Evolutionary conservation across 352 stramenopile species (phyloP).

Genomic region (Phytophthora fragariaefolia): DNA sequence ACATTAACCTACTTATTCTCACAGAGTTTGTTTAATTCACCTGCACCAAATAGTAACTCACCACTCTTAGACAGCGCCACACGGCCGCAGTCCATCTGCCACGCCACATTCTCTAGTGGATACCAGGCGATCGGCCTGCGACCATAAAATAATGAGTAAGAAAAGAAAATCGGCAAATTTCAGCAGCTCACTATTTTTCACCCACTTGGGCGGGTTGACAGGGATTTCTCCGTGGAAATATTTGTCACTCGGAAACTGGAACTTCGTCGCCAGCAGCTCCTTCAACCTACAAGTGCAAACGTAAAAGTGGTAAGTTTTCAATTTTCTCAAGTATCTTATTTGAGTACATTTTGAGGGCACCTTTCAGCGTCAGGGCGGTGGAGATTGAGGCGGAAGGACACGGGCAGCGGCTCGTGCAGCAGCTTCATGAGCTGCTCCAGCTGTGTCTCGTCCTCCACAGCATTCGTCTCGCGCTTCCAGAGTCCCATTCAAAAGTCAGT

Average conservation of each 20-base stretch:
- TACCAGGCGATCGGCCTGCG: conserved; percentile 79
- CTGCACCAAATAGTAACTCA: conserved; percentile 31
- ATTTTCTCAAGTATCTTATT: too few relatives aligned
- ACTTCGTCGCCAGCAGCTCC: conserved; percentile 46
- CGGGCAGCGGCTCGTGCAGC: conserved; percentile 76
- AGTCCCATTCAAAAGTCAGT: not conserved
- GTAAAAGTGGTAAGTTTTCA: too few relatives aligned
- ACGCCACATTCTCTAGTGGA: conserved; percentile 76
- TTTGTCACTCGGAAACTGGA: conserved; percentile 65
- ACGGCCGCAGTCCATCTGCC: conserved; percentile 85
- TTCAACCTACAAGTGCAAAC: conserved; percentile 60
- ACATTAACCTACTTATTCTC: too few relatives aligned
- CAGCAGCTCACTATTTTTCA: not conserved
- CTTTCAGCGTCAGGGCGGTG: conserved; percentile 62
- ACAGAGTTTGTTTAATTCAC: too few relatives aligned
- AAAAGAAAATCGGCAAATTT: not conserved
- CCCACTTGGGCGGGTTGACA: conserved; percentile 71
- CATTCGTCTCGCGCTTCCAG: conserved; percentile 62
- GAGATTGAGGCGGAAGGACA: conserved; percentile 87
- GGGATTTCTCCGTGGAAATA: conserved; percentile 60
- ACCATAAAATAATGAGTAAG: conserved; percentile 10
- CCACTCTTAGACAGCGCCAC: conserved; percentile 83
- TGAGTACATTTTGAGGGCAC: conserved; percentile 21
- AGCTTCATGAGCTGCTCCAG: conserved; percentile 72
- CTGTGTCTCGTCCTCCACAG: conserved; percentile 56